Base-by-base conservation (phyloP, 345 rosid genomes). In the Pistacia integerrima region DNA sequence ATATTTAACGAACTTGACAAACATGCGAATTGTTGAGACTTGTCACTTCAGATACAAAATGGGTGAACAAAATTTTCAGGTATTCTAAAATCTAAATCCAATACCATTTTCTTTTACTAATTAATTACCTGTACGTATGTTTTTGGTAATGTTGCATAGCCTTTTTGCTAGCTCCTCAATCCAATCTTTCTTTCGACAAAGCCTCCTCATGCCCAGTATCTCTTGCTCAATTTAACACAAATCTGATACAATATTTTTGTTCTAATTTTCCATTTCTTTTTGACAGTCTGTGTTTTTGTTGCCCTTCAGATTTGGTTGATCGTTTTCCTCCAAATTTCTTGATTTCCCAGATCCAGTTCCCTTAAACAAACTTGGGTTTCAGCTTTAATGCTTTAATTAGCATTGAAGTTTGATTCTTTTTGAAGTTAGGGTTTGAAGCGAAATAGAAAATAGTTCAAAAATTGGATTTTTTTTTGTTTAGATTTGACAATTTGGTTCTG, bases 291-390 rank as follows among this genome's bases (percentile, higher is more conserved):
- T 56, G 54, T 57, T 71, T 71, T 70, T 71, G 3, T 71, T 33
- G 59, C 46, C 46, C 17, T 41, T 36, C 54, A 52, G 74, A 62
- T 62, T 79, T 49, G 55, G 60, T 12, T 48, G 46, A 54, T 56
- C 46, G 55, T 69, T 73, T 60, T 44, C 16, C 48, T 41, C 54
- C 14, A 48, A 35, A 52, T 66, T 81, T 48, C 44, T n/a, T 64
- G 61, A 73, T 77, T 62, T 67, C 67, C 71, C 57, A 73, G 80
- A 81, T 81, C 83, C 72, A 71, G 61, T 62, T 59, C 52, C 70
- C 58, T 38, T 58, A 30, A 62, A 33, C 11, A 74, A 20, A 54
- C 64, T 11, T 52, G 22, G 77, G 48, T 67, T 51, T 72, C 63
- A 25, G 16, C 58, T 58, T 79, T 48, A 66, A 49, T 74, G 65